Percentiles rank a stretch among this genome's conserved stretches.
Evolutionary conservation across 169 alveolate species (phyloP).

Genomic region (Cryptosporidium felis): DNA sequence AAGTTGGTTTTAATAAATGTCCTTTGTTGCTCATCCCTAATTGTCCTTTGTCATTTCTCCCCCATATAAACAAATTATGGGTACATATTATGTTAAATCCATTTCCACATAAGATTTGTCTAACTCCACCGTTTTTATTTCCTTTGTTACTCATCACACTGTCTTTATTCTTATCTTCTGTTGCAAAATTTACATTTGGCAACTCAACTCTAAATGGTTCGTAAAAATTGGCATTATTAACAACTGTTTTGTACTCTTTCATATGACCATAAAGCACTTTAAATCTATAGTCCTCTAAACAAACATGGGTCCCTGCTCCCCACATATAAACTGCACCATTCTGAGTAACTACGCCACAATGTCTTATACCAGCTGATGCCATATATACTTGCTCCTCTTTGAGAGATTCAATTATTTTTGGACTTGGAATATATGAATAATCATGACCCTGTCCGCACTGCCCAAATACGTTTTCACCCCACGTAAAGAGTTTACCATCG

Average conservation of each 20-base stretch:
- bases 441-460: slow-evolving; percentile 70
- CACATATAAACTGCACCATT: slow-evolving; percentile 69
- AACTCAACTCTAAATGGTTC: slow-evolving; percentile 63
- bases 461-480: slow-evolving; percentile 65
- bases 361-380: slow-evolving; percentile 68
- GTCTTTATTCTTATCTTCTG: neutral
- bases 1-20: slow-evolving; percentile 37
- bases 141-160: neutral
- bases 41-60: slow-evolving; percentile 70
- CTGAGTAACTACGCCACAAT: slow-evolving; percentile 67
- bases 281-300: slow-evolving; percentile 53
- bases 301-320: slow-evolving; percentile 69
- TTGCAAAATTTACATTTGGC: neutral
- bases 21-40: slow-evolving; percentile 44
- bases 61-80: slow-evolving; percentile 54
- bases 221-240: slow-evolving; percentile 34
- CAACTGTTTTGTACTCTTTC: slow-evolving; percentile 17
- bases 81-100: slow-evolving; percentile 65
- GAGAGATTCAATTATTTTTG: slow-evolving; percentile 34
- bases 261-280: slow-evolving; percentile 20
- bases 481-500: slow-evolving; percentile 63
- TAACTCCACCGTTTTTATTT: slow-evolving; percentile 51
- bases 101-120: slow-evolving; percentile 65
- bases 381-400: slow-evolving; percentile 66
- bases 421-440: slow-evolving; percentile 37